These are phyloP conservation scores for Vitis hybrid DNA, from an alignment of 177 flowering plant genomes.

Conservation along the genomic window DNA sequence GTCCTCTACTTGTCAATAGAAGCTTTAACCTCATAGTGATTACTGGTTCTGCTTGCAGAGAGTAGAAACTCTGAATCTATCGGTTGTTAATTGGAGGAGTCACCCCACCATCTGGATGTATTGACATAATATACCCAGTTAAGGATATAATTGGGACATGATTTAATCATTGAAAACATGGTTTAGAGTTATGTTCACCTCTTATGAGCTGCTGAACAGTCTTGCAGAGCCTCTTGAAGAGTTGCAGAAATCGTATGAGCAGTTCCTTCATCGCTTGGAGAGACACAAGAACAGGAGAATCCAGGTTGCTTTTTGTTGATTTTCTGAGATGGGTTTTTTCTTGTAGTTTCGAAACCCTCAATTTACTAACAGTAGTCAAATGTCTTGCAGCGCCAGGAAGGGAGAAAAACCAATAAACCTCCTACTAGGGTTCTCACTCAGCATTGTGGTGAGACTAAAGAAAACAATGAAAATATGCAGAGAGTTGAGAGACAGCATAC, in stretches of 20 bases:
- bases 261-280: constrained; percentile 77
- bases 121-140: too few relatives aligned
- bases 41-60: too few relatives aligned
- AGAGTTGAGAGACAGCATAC: constrained; percentile 9
- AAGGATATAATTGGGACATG: too few relatives aligned
- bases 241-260: constrained; percentile 80
- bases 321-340: not conserved
- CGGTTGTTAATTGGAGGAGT: too few relatives aligned
- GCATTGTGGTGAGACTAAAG: constrained; percentile 16
- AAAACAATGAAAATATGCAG: constrained; percentile 19
- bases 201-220: constrained; percentile 36
- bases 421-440: constrained; percentile 14
- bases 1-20: too few relatives aligned
- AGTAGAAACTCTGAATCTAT: too few relatives aligned
- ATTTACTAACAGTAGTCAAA: constrained; percentile 18
- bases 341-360: constrained; percentile 2
- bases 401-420: constrained; percentile 29
- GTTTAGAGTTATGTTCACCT: not conserved
- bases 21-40: too few relatives aligned
- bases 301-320: constrained; percentile 39
- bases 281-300: constrained; percentile 51
- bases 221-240: constrained; percentile 84
- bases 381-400: constrained; percentile 48
- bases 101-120: too few relatives aligned
- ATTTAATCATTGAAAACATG: too few relatives aligned